Evolutionary conservation across 1,284 basidiomycete genomes (phyloP).

Genomic region (Leccinum huronense): DNA sequence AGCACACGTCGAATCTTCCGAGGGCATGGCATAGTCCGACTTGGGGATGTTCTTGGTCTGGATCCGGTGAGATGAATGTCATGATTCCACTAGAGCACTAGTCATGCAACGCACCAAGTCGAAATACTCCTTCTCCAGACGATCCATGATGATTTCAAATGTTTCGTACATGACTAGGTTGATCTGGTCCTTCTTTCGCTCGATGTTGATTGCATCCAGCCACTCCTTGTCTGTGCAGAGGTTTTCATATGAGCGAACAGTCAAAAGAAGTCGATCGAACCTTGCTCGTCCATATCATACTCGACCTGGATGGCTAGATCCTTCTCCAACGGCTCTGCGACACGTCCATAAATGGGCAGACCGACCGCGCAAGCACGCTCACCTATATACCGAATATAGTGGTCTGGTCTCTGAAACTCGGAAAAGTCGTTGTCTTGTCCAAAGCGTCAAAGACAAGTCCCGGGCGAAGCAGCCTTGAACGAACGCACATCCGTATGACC

Average conservation of each 20-base stretch:
- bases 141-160: conserved; percentile 97
- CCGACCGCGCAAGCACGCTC: conserved; percentile 21
- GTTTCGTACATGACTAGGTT: conserved; percentile 79
- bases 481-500: conserved; percentile 60
- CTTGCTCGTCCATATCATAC: conserved; percentile 99
- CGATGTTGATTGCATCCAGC: conserved; percentile 84
- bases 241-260: conserved; percentile 6
- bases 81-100: neutral
- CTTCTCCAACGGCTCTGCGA: conserved; percentile 84
- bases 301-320: conserved; percentile 94
- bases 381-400: conserved; percentile 92
- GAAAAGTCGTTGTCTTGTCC: conserved; percentile 76
- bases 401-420: conserved; percentile 74
- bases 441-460: conserved; percentile 11
- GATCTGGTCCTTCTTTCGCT: conserved; percentile 77
- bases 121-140: conserved; percentile 99
- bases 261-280: conserved; percentile 40
- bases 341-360: conserved; percentile 12
- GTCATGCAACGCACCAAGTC: conserved; percentile 66
- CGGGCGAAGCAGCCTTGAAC: conserved; percentile 3
- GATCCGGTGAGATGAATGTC: neutral
- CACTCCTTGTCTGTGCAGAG: conserved; percentile 83
- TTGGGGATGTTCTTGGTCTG: conserved; percentile 92
- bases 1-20: conserved; percentile 93
- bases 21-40: conserved; percentile 76